phyloP scores from a whole-genome alignment of 2,329 filamentous ascomycete genomes.

The Fusarium odoratissimum region DNA sequence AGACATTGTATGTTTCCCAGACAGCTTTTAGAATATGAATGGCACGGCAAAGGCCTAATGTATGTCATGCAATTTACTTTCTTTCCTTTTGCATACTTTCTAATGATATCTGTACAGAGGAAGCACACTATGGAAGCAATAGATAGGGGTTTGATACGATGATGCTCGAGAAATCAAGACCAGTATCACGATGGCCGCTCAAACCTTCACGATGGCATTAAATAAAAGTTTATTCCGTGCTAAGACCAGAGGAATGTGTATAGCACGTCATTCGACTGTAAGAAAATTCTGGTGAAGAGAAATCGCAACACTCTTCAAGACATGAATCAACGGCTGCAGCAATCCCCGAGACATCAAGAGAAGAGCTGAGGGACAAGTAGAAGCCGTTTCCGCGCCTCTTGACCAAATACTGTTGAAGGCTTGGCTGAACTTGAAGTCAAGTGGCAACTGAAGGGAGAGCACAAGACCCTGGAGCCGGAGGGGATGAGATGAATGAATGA shows the following conservation, averaged over 20 bases:
- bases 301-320: background rate
- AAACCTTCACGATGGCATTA: background rate
- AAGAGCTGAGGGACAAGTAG: background rate
- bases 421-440: background rate
- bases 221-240: background rate
- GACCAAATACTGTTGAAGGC: background rate
- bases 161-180: background rate
- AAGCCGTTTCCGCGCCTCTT: background rate
- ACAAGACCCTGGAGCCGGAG: background rate
- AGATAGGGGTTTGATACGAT: background rate
- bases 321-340: background rate
- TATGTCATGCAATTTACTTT: background rate
- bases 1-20: background rate
- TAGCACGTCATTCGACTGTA: background rate
- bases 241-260: background rate
- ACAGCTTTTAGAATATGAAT: background rate
- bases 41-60: background rate
- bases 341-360: background rate
- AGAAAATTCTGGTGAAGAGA: background rate
- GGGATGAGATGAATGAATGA: background rate
- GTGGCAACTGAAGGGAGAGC: constrained; percentile 6
- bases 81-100: background rate
- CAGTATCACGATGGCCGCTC: background rate
- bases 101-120: background rate
- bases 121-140: background rate